phyloP scores from a whole-genome alignment of 83 land plant species.

The Thuja plicata region DNA sequence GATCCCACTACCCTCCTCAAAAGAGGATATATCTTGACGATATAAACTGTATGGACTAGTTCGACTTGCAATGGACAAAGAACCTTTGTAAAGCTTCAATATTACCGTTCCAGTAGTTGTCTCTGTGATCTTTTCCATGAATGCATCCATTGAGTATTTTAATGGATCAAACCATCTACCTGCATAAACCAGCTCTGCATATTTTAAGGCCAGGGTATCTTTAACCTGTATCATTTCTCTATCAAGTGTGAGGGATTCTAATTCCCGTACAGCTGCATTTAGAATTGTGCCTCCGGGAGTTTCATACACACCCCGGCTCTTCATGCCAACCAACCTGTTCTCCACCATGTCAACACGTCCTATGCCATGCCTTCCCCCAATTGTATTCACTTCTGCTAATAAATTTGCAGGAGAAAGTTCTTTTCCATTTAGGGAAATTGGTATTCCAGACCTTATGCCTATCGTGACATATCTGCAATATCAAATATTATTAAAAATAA shows the following conservation, averaged over 20 bases:
- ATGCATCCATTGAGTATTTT: constrained; percentile 89
- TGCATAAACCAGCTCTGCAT: constrained; percentile 98
- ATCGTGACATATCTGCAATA: constrained; percentile 77
- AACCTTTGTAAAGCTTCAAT: constrained; percentile 90
- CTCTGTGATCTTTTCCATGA: constrained; percentile 86
- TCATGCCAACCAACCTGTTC: constrained; percentile 98
- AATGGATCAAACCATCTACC: constrained; percentile 99
- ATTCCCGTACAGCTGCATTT: constrained; percentile 72
- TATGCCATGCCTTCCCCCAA: constrained; percentile 94
- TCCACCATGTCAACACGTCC: constrained; percentile 98
- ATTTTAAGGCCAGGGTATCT: constrained; percentile 83
- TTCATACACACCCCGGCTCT: constrained; percentile 98
- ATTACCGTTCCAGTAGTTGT: constrained; percentile 84
- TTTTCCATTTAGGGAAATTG: constrained; percentile 80
- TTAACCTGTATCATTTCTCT: constrained; percentile 88
- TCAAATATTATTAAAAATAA: not conserved
- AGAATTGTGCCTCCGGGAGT: constrained; percentile 99
- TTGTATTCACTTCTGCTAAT: constrained; percentile 69
- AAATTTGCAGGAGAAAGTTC: constrained; percentile 88
- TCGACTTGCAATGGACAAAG: constrained; percentile 65
- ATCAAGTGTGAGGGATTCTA: constrained; percentile 91
- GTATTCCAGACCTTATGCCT: constrained; percentile 76
- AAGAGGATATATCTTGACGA: constrained; percentile 93
- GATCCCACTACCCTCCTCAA: constrained; percentile 82
- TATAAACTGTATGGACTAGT: constrained; percentile 85